Base-by-base conservation (phyloP, 305 asterid species). In the Fraxinus dipetala region DNA sequence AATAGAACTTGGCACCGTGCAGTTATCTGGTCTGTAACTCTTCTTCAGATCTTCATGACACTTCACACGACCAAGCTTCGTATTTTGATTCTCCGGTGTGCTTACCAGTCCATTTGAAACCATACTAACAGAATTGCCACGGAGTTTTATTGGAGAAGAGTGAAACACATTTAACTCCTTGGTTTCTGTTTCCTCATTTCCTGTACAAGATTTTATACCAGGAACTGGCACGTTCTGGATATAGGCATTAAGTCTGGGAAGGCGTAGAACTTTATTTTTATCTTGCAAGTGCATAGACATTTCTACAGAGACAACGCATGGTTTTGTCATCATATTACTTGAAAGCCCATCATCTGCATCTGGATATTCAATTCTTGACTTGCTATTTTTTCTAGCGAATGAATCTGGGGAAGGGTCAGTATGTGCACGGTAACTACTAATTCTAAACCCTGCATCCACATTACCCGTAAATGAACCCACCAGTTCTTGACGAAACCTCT, bases 401-500 rank as follows among this genome's bases (percentile, higher is more conserved):
- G 82, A 78, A 72, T 45, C 18, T 16, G 40, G 67, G 2, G 83
- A 76, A 45, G 80, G 77, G 78, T 51, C 80, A 59, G 83, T 48
- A 24, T 78, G 76, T 28, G 77, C 79, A 61, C 73, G n/a, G 45
- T 28, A 48, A 35, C 30, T 59, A 35, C 75, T 28, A 40, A 31
- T 24, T 72, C 78, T 82, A 72, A 11, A 28, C 5, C 78, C 81
- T 11, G 84, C 80, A 59, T 77, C 81, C 51, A 81, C 65, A 67
- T 59, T 45, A 54, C 67, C n/a, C 70, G 30, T 54, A 78, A 79
- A 70, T 72, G 84, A 86, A 75, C 78, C 63, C 18, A 59, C 38
- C 51, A 84, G 83, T 86, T 87, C 88, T 51, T 87, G 81, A 73
- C 85, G 72, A 56, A 87, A 84, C 72, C 88, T 87, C 28, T 48